phyloP scores from a whole-genome alignment of 2,329 filamentous ascomycete species.

The Cladophialophora chaetospira region DNA sequence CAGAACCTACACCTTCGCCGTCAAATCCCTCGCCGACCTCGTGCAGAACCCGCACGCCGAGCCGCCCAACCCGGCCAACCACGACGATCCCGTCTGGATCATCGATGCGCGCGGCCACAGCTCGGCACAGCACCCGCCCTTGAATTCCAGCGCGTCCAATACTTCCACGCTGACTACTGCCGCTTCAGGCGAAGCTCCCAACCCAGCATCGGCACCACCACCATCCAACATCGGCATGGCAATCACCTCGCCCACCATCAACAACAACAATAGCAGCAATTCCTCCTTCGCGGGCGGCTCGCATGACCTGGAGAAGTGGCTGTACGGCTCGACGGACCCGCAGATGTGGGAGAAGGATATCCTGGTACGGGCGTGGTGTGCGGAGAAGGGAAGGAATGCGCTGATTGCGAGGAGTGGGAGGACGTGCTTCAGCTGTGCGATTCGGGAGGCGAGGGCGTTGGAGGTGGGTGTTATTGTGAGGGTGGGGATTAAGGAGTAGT shows the following conservation, averaged over 20 bases:
- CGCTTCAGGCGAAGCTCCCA: conserved; percentile 12
- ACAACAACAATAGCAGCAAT: not conserved
- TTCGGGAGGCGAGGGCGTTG: conserved; percentile 46
- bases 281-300: not conserved
- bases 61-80: conserved; percentile 18
- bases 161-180: not conserved
- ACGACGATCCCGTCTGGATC: conserved; percentile 23
- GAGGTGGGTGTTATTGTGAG: conserved; percentile 44
- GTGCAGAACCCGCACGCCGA: conserved; percentile 13
- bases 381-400: conserved; percentile 45
- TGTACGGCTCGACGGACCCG: conserved; percentile 24
- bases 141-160: not conserved
- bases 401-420: conserved; percentile 45
- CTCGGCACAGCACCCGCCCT: not conserved
- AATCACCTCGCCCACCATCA: not conserved
- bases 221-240: not conserved
- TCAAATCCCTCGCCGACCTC: conserved; percentile 27
- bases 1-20: conserved; percentile 28
- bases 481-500: conserved; percentile 34
- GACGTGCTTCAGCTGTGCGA: conserved; percentile 41
- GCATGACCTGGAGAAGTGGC: not conserved
- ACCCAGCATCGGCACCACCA: conserved; percentile 8
- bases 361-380: conserved; percentile 49
- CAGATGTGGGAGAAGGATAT: conserved; percentile 40
- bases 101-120: conserved; percentile 24